Evolutionary conservation across 1,284 basidiomycete genomes (phyloP).

Genomic region (Trichosporon sp.): DNA sequence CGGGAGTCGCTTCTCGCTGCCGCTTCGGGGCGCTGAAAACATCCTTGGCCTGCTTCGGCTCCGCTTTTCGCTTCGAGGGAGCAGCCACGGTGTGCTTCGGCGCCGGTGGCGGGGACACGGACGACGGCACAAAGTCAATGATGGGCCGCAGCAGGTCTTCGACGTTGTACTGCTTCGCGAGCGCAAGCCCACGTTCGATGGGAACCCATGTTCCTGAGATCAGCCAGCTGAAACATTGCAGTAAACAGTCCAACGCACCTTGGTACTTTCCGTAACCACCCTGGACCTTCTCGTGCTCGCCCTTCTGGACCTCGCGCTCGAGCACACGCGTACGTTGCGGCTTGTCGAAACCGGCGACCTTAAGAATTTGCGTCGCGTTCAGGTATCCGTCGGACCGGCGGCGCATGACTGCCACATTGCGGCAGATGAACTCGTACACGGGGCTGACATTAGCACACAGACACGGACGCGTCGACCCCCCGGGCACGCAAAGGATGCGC

Average conservation of each 20-base stretch:
- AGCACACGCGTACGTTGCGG: slow-evolving; percentile 96
- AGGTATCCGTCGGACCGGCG: slow-evolving; percentile 93
- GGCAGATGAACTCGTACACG: slow-evolving; percentile 71
- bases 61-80: slow-evolving; percentile 57
- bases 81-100: slow-evolving; percentile 89
- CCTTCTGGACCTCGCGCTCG: slow-evolving; percentile 97
- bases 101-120: slow-evolving; percentile 90
- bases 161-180: slow-evolving; percentile 93
- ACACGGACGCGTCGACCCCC: neutral
- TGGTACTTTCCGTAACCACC: slow-evolving; percentile 99
- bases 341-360: slow-evolving; percentile 99
- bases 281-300: slow-evolving; percentile 98
- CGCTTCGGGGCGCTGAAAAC: slow-evolving; percentile 20
- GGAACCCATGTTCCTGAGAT: slow-evolving; percentile 95
- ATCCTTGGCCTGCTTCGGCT: slow-evolving; percentile 45
- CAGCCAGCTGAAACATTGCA: neutral
- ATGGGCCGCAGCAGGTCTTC: slow-evolving; percentile 86
- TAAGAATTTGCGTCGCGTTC: slow-evolving; percentile 99
- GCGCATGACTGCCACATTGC: slow-evolving; percentile 95
- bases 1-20: slow-evolving; percentile 28
- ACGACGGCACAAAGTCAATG: slow-evolving; percentile 88
- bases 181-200: slow-evolving; percentile 79
- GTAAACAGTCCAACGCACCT: slow-evolving; percentile 63
- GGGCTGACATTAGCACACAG: slow-evolving; percentile 40
- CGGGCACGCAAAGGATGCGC: neutral